phyloP scores from a whole-genome alignment of 176 grass and related monocot genomes.

The Oryza australiensis region DNA sequence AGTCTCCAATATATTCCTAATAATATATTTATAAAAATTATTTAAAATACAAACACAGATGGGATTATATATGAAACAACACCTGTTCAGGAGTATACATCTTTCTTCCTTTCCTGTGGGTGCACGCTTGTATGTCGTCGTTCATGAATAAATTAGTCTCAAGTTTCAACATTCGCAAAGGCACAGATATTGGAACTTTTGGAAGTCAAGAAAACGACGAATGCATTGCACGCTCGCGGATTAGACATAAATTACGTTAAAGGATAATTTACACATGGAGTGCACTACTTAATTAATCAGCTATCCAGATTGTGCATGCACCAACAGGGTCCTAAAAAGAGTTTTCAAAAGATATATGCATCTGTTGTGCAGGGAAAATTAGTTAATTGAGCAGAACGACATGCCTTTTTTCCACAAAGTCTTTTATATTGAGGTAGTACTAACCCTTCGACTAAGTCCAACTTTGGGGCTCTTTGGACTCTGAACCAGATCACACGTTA shows the following conservation, averaged over 20 bases:
- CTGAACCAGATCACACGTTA: constrained; percentile 18
- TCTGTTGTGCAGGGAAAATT: not conserved
- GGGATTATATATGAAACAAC: not conserved
- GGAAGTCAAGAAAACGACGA: constrained; percentile 45
- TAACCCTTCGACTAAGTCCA: constrained; percentile 36
- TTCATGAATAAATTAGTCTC: not conserved
- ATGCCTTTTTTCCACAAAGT: not conserved
- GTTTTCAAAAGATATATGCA: not conserved
- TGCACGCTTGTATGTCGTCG: constrained; percentile 14
- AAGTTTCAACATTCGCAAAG: constrained; percentile 16
- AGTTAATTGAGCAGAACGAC: constrained; percentile 10
- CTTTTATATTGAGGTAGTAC: constrained; percentile 9
- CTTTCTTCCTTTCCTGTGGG: not conserved
- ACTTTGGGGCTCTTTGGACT: constrained; percentile 26
- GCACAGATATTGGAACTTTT: not conserved
- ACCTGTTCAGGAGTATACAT: not conserved
- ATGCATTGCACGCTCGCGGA: constrained; percentile 34
- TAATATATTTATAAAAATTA: not conserved
- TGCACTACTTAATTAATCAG: not conserved
- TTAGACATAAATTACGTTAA: constrained; percentile 7
- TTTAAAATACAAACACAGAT: not conserved
- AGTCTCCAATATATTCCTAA: not conserved
- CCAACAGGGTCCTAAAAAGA: not conserved
- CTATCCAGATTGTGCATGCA: not conserved
- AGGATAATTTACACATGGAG: not conserved